phyloP scores from a whole-genome alignment of 257 asterid species.

The Salvia hispanica region DNA sequence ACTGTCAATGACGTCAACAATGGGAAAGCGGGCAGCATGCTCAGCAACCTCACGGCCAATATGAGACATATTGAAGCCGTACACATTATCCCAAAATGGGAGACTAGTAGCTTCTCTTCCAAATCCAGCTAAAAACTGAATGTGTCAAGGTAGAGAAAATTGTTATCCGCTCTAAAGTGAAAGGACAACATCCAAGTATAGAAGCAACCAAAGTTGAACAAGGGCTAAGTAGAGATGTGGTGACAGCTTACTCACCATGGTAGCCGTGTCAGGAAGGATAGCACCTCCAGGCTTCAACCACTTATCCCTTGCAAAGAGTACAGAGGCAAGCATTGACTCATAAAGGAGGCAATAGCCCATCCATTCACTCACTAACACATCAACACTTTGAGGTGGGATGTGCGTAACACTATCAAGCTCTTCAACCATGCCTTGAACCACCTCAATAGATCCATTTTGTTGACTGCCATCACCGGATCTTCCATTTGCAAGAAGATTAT shows the following conservation, averaged over 20 bases:
- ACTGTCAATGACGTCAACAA: slow-evolving; percentile 68
- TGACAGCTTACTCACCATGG: slow-evolving; percentile 61
- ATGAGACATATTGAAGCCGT: slow-evolving; percentile 88
- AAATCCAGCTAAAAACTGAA: slow-evolving; percentile 90
- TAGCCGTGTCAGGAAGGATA: slow-evolving; percentile 89
- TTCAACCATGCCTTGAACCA: slow-evolving; percentile 89
- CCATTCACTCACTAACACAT: slow-evolving; percentile 91
- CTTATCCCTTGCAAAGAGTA: slow-evolving; percentile 85
- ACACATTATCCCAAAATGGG: slow-evolving; percentile 92
- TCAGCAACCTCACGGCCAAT: slow-evolving; percentile 71
- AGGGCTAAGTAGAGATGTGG: slow-evolving; percentile 25
- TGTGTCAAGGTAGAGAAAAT: slow-evolving; percentile 14
- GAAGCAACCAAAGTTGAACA: slow-evolving; percentile 26
- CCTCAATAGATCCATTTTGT: slow-evolving; percentile 58
- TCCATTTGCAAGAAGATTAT: slow-evolving; percentile 48
- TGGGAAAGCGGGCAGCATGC: slow-evolving; percentile 73
- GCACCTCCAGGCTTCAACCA: slow-evolving; percentile 98
- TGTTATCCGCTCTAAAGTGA: slow-evolving; percentile 1
- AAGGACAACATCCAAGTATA: slow-evolving; percentile 19
- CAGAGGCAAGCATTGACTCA: slow-evolving; percentile 93
- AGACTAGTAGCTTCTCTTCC: slow-evolving; percentile 89
- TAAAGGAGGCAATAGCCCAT: slow-evolving; percentile 97
- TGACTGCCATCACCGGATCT: slow-evolving; percentile 32
- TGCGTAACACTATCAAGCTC: slow-evolving; percentile 51
- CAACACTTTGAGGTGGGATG: slow-evolving; percentile 68